Evolutionary conservation across 176 grass and related monocot species (phyloP).

Genomic region (Musa schizocarpa): DNA sequence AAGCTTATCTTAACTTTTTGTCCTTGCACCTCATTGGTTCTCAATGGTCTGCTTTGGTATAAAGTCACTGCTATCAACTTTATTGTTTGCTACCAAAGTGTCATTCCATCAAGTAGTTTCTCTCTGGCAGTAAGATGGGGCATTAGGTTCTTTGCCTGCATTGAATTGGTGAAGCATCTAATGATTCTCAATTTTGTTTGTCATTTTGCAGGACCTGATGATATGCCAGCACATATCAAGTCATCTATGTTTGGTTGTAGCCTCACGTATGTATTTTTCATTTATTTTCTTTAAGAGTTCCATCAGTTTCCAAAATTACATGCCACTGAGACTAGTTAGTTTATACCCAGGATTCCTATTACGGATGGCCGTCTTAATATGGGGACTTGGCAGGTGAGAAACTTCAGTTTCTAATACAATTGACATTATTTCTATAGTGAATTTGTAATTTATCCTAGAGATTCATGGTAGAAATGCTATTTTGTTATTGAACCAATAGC

Average conservation of each 20-base stretch:
- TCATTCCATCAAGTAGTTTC: too few relatives aligned
- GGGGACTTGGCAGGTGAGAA: constrained; percentile 84
- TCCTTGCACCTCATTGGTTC: too few relatives aligned
- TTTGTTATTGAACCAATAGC: too few relatives aligned
- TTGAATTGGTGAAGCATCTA: not conserved
- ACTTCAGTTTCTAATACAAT: not conserved
- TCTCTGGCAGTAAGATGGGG: too few relatives aligned
- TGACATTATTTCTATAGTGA: too few relatives aligned
- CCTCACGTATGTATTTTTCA: constrained; percentile 46
- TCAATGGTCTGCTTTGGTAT: too few relatives aligned
- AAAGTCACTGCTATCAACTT: too few relatives aligned
- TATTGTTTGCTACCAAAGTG: too few relatives aligned
- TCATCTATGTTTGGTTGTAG: constrained; percentile 95
- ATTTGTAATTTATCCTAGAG: too few relatives aligned
- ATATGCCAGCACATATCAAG: constrained; percentile 99
- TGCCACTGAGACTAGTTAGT: constrained; percentile 14
- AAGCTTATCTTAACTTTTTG: too few relatives aligned
- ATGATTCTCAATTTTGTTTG: constrained; percentile 11
- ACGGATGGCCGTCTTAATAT: constrained; percentile 77
- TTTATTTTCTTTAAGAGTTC: not conserved
- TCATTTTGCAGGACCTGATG: constrained; percentile 69
- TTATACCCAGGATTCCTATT: constrained; percentile 68
- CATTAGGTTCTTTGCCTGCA: not conserved
- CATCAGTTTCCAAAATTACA: constrained; percentile 1
- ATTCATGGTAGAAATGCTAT: too few relatives aligned